Evolutionary conservation across 257 asterid species (phyloP).

Genomic region (Lithospermum erythrorhizon): DNA sequence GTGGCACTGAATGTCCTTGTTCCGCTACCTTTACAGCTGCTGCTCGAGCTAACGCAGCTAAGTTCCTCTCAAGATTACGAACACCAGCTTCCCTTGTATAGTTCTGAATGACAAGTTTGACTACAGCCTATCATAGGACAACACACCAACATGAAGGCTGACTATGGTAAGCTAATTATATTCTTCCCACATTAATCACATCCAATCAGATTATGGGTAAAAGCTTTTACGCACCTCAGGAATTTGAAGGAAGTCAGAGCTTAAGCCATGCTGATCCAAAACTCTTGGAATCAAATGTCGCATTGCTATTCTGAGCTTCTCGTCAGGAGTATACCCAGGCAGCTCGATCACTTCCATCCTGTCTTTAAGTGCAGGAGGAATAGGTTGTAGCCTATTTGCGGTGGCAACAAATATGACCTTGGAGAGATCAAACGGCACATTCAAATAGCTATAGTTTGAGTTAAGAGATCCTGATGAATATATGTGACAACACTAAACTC

Average conservation of each 20-base stretch:
- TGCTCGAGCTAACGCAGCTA: constrained; percentile 98
- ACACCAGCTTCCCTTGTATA: constrained; percentile 99
- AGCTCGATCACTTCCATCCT: constrained; percentile 98
- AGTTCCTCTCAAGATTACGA: constrained; percentile 82
- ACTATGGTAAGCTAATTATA: neutral
- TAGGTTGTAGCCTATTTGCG: constrained; percentile 88
- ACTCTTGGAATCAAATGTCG: constrained; percentile 89
- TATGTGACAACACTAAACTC: neutral
- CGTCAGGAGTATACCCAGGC: constrained; percentile 99
- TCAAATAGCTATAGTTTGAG: constrained; percentile 61
- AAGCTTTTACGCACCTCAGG: constrained; percentile 63
- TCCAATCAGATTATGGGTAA: constrained; percentile 1
- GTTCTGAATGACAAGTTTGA: constrained; percentile 75
- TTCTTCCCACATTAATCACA: neutral
- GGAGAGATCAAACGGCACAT: constrained; percentile 94
- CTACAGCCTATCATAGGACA: constrained; percentile 53
- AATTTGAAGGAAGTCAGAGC: constrained; percentile 75
- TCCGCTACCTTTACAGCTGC: constrained; percentile 94
- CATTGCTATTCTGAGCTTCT: constrained; percentile 84
- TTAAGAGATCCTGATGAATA: constrained; percentile 43
- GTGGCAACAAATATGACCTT: constrained; percentile 97
- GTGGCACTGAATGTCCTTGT: constrained; percentile 68
- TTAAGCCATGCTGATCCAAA: constrained; percentile 94
- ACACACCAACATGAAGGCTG: constrained; percentile 15
- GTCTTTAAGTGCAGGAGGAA: constrained; percentile 91